Evolutionary conservation across 1,284 basidiomycete species (phyloP), one percentile per base, ranked within the genome.

Genomic region (Earliella scabrosa): DNA sequence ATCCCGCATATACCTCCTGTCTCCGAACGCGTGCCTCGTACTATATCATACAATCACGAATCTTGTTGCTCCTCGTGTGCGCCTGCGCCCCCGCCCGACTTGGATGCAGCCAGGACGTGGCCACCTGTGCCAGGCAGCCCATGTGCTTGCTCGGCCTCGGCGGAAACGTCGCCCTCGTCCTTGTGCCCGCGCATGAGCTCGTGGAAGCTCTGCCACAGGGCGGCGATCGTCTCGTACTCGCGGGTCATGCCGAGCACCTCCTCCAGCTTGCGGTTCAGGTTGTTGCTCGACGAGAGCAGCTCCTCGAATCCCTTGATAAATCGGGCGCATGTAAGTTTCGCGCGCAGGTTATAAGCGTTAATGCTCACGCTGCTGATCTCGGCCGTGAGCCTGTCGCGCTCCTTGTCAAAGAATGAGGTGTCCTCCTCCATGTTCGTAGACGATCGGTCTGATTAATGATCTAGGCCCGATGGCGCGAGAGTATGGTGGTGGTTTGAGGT

Each of bases 211-310:
- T 87, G 81, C 95, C 95, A 98, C 21, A 98, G 79, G 3, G 84
- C 78, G 1, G 94, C 91, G 46, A 97, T 95, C 0, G 92, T 95
- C 51, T 90, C 87, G 71, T 97, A 97, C 76, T 97, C 96, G 60
- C 88, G 88, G 4, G 95, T 95, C 80, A 97, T 96, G 9, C 90
- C 90, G 34, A 93, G 79, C 0, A 94, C 91, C 70, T 97, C 94
- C 73, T 98, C 95, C 4, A 97, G 79, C 67, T 94, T 95, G 55
- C 95, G 86, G 71, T 97, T 97, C 18, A 96, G 75, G n/a, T 83
- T 82, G 69, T 98, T 98, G 55, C 87, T 88, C n/a, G 90, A 85
- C 1, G 89, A 89, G 16, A 97, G 76, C 5, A 97, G 73, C 57
- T 93, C 89, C 68, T 97, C 95, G 66, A 97, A 94, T n/a, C 88